Base-by-base conservation (phyloP, 371 early-diverging fungal species). In the Mortierella sp. region DNA sequence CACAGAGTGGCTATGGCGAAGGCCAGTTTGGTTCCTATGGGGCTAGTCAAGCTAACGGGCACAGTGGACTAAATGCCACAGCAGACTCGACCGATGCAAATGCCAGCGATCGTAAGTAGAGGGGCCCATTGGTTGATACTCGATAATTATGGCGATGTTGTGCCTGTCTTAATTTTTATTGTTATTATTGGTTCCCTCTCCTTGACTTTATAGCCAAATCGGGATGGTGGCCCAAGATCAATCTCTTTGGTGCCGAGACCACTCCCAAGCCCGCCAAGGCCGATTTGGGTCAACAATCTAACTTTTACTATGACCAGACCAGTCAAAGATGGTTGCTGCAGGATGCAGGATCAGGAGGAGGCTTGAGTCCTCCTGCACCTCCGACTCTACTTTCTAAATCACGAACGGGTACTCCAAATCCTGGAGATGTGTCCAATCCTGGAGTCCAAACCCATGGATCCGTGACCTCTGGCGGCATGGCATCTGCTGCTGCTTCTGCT, bases 281-380 rank as follows among this genome's bases (percentile, higher is more conserved):
- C 7, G 91, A 92, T 57, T 72, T 93, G 62, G 92, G 93, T 29
- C 89, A 93, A 68, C 83, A 88, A 60, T 89, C 83, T 18, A 66
- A 85, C 19, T 92, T 93, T 65, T 89, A 91, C 66, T 93, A 86
- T 81, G 93, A 93, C 60, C 88, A 89, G 29, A 87, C 88, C 43
- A 85, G 84, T 57, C 75, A 86, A 47, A 75, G 86, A 3, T 89
- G 89, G 89, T 84, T 89, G 19, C 85, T 87, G 74, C 86, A 84
- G 69, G 85, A 81, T 43, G 83, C 79, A 0, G 66, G 81, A 4
- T 63, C 62, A 1, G 77, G 68, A 29, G 71, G 68, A 60, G 70
- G 70, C 11, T 64, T 74, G 18, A 28, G 62, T 7, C 67, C 50
- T 2, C 70, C 84, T 11, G 79, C 72, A 19, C 74, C 81, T 1